These are phyloP conservation scores for Cajanus cajan DNA, from an alignment of 306 rosid species.

Conservation along the genomic window DNA sequence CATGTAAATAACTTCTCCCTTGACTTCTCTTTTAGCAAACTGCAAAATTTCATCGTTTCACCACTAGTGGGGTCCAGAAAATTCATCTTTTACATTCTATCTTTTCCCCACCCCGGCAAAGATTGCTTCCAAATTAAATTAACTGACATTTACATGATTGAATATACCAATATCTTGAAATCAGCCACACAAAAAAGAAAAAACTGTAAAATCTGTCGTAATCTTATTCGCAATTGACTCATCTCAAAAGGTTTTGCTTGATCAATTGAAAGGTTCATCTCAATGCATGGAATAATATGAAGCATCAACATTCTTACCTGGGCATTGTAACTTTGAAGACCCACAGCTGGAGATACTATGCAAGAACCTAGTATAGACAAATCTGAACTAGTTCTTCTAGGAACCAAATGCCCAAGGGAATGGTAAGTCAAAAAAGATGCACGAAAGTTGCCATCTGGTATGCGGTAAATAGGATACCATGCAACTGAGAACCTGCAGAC, in stretches of 20 bases:
- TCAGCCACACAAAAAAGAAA: conserved; percentile 9
- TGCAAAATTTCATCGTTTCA: background rate
- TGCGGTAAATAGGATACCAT: conserved; percentile 94
- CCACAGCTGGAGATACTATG: conserved; percentile 74
- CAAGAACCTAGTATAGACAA: conserved; percentile 34
- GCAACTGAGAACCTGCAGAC: conserved; percentile 88
- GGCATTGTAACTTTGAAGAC: conserved; percentile 83
- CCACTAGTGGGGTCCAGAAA: background rate
- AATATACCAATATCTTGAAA: background rate
- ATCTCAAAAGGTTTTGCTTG: background rate
- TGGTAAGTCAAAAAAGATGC: conserved; percentile 89
- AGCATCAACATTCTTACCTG: conserved; percentile 51
- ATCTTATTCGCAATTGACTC: background rate
- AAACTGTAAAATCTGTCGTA: background rate
- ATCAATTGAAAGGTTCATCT: background rate
- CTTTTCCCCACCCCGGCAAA: background rate
- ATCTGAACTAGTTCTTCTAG: conserved; percentile 42
- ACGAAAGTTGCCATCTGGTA: conserved; percentile 78
- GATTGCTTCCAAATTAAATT: background rate
- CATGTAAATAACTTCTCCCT: background rate
- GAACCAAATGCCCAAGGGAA: conserved; percentile 71
- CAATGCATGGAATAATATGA: background rate
- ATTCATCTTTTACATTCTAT: background rate
- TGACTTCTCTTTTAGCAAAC: background rate
- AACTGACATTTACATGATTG: conserved; percentile 7